Percentiles rank a stretch among this genome's conserved stretches.
phyloP scores from a whole-genome alignment of 306 rosid genomes.

The Citrullus amarus region DNA sequence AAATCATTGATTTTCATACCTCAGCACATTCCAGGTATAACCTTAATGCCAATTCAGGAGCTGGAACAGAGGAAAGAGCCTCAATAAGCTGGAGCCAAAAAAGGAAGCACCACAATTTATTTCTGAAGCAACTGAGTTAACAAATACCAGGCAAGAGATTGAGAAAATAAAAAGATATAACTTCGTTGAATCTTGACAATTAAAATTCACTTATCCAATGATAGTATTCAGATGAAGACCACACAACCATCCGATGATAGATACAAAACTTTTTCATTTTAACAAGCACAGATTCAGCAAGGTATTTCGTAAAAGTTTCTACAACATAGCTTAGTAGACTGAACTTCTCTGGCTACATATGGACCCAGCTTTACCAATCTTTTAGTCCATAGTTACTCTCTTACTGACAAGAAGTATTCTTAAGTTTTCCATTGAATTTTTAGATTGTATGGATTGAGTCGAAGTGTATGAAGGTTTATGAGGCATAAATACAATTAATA shows the following conservation, averaged over 20 bases:
- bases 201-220: not conserved
- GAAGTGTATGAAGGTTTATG: not conserved
- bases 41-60: constrained; percentile 38
- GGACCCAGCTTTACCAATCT: not conserved
- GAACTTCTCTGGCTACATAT: not conserved
- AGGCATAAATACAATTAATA: not conserved
- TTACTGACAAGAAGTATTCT: not conserved
- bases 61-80: constrained; percentile 29
- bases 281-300: not conserved
- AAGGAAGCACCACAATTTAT: not conserved
- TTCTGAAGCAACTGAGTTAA: not conserved
- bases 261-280: not conserved
- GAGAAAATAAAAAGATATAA: not conserved
- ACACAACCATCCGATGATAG: not conserved
- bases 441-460: not conserved
- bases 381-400: not conserved
- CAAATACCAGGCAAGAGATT: not conserved
- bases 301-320: not conserved
- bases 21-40: constrained; percentile 40
- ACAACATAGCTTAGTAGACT: not conserved
- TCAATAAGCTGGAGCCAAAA: constrained; percentile 27
- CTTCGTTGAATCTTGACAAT: not conserved
- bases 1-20: constrained; percentile 16
- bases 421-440: not conserved
- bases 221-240: not conserved